Base-by-base conservation (phyloP, 139 green algal genomes). In the Chlorella sp. region DNA sequence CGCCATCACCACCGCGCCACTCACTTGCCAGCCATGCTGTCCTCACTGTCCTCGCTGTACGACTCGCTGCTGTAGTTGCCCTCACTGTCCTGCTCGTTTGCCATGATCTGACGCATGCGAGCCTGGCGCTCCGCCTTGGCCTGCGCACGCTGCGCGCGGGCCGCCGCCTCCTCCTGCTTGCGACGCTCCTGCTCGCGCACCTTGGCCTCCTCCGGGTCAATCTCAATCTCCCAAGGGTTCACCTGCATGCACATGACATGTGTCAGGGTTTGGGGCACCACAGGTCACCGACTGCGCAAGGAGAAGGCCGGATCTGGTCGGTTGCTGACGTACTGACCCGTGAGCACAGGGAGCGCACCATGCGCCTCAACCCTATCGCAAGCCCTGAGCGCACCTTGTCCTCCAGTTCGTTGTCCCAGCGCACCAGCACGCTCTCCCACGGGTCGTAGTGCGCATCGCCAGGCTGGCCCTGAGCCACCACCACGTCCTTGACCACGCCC, bases 181-280 rank as follows among this genome's bases (percentile, higher is more conserved):
- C 67, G 62, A 31, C 70, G 69, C 51, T 91, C 86, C 22, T 87
- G 83, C 35, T 77, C 35, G 3, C 73, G 59, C 35, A 72, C 63
- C 74, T 42, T 69, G 50, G 85, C 77, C 35, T 92, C 88, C 29
- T 94, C 89, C 2, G 85, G 88, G 68, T 94, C 90, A 6, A 82
- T 61, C 78, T 96, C 88, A 5, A 96, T 80, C 75, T 94, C 88
- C 91, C 91, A 96, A 31, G 91, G 89, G 49, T 82, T 90, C 31
- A 96, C 83, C 67, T 86, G 75, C 68, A 64, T 31, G 10, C 10
- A 55, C 10, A 55, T 26, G 42, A 17, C 42, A 55, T 10, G 42
- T 17, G 10, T 26, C 42, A 55, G 17, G 42, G 42, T 55, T 10
- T 55, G 10, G 42, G 42, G 10, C 10, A 10, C 10, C 17, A 26